Evolutionary conservation across 306 rosid genomes (phyloP), one percentile per base, ranked within the genome.

Genomic region (Rosa multiflora): DNA sequence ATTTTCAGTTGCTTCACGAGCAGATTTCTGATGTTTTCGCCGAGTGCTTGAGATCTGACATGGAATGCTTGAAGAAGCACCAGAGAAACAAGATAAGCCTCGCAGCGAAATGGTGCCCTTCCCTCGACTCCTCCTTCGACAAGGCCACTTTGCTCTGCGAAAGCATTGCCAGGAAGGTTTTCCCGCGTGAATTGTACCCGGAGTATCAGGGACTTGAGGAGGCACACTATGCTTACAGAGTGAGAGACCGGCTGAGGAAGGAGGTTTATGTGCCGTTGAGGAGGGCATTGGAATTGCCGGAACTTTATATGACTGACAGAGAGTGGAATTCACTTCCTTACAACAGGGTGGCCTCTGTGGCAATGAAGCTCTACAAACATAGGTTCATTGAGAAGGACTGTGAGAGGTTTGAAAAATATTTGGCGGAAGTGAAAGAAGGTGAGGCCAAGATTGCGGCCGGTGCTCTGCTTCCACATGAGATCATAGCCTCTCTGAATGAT

Each of bases 21-120:
- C 74, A 80, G 4, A 47, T 90, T 32, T 82, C 96, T 8, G 88
- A 90, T 20, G 61, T 83, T 10, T 92, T 92, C 9, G 90, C 92
- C 0, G 83, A 84, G 40, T 82, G 86, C 52, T 67, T 90, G 82
- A 85, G 66, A 74, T 26, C 81, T 1, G 96, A 92, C 82, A 39
- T 88, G 0, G 85, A 82, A 72, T 78, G 63, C 77, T 59, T 92
- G 72, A 86, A 73, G 9, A 46, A 81, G 1, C 77, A 86, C 37
- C 49, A 74, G 11, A 8, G 42, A 2, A 51, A 40, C 7, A 85
- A 83, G 61, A 76, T 92, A 64, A 89, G 90, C 76, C 85, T 87
- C 14, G 91, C 97, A 4, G 89, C 89, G 0, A 87, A 87, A 18
- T 88, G 91, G 91, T 88, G 97, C 23, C 97, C 97, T 46, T 87